Conservation (phyloP, 1,284 basidiomycete species). For the Volvariella surrecta region DNA sequence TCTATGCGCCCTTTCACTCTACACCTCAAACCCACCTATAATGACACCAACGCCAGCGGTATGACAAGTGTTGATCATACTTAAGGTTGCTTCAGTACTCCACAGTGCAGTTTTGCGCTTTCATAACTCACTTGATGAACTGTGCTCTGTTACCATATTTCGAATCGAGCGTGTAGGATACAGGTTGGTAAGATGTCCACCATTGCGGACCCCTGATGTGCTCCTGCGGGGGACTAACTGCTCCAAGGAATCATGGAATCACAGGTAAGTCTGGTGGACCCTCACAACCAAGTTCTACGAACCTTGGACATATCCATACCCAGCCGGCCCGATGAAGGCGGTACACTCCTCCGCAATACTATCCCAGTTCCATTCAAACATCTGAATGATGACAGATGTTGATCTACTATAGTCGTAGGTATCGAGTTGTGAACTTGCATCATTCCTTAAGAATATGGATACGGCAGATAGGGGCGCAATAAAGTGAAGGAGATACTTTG, state of each 20-base stretch:
- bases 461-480: no score
- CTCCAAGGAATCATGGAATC: neutral
- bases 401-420: no score
- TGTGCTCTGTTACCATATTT: constrained; percentile 49
- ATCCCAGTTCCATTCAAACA: constrained; percentile 52
- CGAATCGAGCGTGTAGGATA: constrained; percentile 51
- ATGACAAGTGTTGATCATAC: constrained; percentile 53
- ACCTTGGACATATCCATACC: constrained; percentile 65
- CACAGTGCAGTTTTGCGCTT: no score
- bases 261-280: constrained; percentile 7
- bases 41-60: constrained; percentile 53
- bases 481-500: no score
- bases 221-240: constrained; percentile 42
- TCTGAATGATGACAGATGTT: constrained; percentile 44
- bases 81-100: constrained; percentile 13
- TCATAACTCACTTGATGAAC: constrained; percentile 26
- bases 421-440: no score
- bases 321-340: constrained; percentile 55
- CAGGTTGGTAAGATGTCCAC: constrained; percentile 68
- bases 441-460: no score
- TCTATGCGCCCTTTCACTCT: no score
- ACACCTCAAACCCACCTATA: constrained; percentile 28
- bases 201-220: constrained; percentile 43
- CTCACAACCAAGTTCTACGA: neutral
- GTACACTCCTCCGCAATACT: constrained; percentile 58